Evolutionary conservation across 192 early-diverging fungal species (phyloP).

Genomic region (Linderina pennispora): DNA sequence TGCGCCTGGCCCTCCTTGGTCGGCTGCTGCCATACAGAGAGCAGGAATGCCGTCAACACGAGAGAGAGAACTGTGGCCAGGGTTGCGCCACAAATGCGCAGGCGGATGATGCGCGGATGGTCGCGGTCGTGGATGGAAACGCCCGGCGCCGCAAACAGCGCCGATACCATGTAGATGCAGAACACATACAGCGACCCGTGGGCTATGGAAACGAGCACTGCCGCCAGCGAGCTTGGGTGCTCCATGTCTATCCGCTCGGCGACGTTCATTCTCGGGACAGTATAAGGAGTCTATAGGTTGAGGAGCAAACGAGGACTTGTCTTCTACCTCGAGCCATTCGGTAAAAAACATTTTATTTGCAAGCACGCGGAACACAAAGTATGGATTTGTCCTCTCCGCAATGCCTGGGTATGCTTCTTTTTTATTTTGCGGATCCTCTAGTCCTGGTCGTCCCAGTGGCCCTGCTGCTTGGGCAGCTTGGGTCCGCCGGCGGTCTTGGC

Average conservation of each 20-base stretch:
- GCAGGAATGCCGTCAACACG: background rate
- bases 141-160: conserved; percentile 3
- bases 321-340: too few relatives aligned
- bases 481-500: conserved; percentile 95
- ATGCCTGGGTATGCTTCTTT: too few relatives aligned
- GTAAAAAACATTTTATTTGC: too few relatives aligned
- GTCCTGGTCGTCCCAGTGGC: conserved; percentile 78
- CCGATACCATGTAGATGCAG: conserved; percentile 19
- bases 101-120: conserved; percentile 28
- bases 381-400: too few relatives aligned
- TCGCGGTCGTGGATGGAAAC: conserved; percentile 20
- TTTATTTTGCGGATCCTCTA: too few relatives aligned
- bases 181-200: conserved; percentile 19
- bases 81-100: conserved; percentile 15
- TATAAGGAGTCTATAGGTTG: too few relatives aligned
- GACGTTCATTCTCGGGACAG: too few relatives aligned
- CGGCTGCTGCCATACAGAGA: conserved; percentile 3
- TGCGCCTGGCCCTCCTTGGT: background rate
- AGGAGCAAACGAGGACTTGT: too few relatives aligned
- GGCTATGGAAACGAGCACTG: conserved; percentile 11
- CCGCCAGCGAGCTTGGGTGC: conserved; percentile 2
- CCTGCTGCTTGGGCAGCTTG: conserved; percentile 76
- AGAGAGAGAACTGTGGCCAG: conserved; percentile 9
- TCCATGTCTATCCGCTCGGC: too few relatives aligned
- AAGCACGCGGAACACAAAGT: too few relatives aligned